Percentiles rank a stretch among this genome's conserved stretches.
Conservation (phyloP, 352 stramenopile species). For the Phytophthora palmivora region DNA sequence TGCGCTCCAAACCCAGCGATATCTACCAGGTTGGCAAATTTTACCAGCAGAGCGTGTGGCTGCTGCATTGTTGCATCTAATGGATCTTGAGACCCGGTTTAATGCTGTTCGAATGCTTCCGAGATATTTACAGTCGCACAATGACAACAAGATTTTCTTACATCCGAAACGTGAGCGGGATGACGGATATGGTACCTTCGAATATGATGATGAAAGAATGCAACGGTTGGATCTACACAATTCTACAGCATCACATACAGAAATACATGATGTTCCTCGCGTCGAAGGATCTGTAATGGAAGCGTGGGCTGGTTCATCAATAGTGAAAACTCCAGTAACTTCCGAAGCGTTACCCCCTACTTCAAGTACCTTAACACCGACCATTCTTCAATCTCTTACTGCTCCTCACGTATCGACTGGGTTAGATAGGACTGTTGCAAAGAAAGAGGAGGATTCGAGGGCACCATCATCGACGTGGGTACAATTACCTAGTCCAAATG, state of each 20-base stretch:
- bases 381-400: neutral
- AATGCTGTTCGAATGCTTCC: conserved; percentile 66
- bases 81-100: conserved; percentile 58
- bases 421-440: neutral
- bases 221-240: conserved; percentile 8
- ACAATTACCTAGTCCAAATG: conserved; percentile 3
- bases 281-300: conserved; percentile 15
- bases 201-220: conserved; percentile 26
- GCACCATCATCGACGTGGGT: conserved; percentile 10
- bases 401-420: neutral
- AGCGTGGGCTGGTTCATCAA: conserved; percentile 33
- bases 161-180: conserved; percentile 1
- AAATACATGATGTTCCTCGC: neutral
- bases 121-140: conserved; percentile 51
- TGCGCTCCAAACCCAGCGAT: conserved; percentile 43
- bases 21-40: conserved; percentile 59
- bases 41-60: conserved; percentile 63
- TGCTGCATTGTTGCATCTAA: conserved; percentile 56
- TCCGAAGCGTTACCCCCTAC: neutral
- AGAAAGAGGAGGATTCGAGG: neutral
- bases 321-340: conserved; percentile 1
- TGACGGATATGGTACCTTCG: conserved; percentile 25
- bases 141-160: conserved; percentile 8
- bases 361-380: neutral
- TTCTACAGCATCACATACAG: neutral